These are phyloP conservation scores for Penicillium crustosum DNA, from an alignment of 2,329 filamentous ascomycete genomes.

Conservation along the genomic window DNA sequence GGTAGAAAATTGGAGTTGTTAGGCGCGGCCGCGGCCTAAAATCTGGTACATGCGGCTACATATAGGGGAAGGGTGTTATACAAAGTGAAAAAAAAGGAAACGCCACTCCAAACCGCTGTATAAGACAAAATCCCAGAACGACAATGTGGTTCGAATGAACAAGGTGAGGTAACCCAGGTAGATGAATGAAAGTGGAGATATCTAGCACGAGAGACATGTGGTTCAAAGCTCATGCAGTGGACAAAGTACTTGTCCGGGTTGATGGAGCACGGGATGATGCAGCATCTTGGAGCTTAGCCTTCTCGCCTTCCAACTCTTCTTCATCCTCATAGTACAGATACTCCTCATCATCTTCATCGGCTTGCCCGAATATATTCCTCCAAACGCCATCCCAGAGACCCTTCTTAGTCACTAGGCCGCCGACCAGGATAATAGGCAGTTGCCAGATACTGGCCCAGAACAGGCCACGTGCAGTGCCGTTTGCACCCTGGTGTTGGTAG, in stretches of 20 bases:
- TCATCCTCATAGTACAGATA: slow-evolving; percentile 61
- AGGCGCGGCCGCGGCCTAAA: no score
- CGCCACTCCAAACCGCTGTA: slow-evolving; percentile 26
- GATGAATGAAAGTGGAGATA: background rate
- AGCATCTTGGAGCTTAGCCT: background rate
- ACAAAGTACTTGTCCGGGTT: slow-evolving; percentile 13
- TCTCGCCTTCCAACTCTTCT: slow-evolving; percentile 26
- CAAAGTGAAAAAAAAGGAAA: slow-evolving; percentile 16
- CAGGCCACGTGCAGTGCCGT: slow-evolving; percentile 75
- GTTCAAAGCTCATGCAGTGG: slow-evolving; percentile 17
- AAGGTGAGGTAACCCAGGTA: background rate
- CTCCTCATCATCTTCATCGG: slow-evolving; percentile 55
- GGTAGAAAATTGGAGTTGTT: no score
- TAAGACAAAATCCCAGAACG: slow-evolving; percentile 16
- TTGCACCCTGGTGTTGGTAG: slow-evolving; percentile 73
- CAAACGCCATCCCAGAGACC: slow-evolving; percentile 85
- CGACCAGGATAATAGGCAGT: slow-evolving; percentile 80
- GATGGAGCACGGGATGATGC: background rate
- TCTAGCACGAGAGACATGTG: background rate
- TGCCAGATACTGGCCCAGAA: slow-evolving; percentile 99
- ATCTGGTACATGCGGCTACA: background rate
- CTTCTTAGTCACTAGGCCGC: slow-evolving; percentile 91
- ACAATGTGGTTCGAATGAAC: slow-evolving; percentile 3
- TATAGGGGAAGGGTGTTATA: slow-evolving; percentile 24
- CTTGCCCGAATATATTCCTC: slow-evolving; percentile 62